phyloP scores from a whole-genome alignment of 331 rosid species.

The Rosa hybrid region DNA sequence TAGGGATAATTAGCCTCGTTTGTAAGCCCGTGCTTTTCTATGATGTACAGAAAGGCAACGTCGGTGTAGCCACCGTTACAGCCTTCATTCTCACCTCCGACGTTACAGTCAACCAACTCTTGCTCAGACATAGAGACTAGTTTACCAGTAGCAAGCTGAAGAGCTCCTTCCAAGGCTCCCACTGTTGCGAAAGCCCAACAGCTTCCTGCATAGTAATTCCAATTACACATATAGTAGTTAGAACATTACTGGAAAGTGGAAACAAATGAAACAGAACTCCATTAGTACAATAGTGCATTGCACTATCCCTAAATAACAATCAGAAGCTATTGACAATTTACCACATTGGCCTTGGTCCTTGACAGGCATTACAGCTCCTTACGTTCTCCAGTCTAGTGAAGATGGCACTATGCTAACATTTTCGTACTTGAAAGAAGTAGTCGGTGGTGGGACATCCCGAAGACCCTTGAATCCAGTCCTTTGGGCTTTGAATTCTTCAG shows the following conservation, averaged over 20 bases:
- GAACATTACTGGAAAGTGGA: background rate
- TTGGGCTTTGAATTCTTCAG: constrained; percentile 17
- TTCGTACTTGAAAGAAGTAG: constrained; percentile 39
- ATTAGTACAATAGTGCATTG: background rate
- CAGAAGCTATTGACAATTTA: constrained; percentile 5
- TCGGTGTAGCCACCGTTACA: constrained; percentile 58
- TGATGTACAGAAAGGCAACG: constrained; percentile 50
- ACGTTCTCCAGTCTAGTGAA: constrained; percentile 45
- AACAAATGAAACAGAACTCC: background rate
- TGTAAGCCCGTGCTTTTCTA: constrained; percentile 38
- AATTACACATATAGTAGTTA: background rate
- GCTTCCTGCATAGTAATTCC: constrained; percentile 35
- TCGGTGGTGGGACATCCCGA: constrained; percentile 23
- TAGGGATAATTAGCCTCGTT: constrained; percentile 46
- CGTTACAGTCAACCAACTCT: constrained; percentile 60
- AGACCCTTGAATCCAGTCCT: constrained; percentile 19
- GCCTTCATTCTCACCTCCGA: constrained; percentile 46
- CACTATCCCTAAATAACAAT: background rate
- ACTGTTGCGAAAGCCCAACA: constrained; percentile 66
- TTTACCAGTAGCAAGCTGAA: constrained; percentile 33
- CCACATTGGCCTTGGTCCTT: constrained; percentile 55
- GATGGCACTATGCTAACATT: constrained; percentile 34
- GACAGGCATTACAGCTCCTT: constrained; percentile 59
- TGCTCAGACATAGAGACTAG: constrained; percentile 54
- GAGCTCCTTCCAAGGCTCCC: constrained; percentile 58